Evolutionary conservation across 108 stramenopile genomes (phyloP).

Genomic region (Pseudonitzschia pungens): DNA sequence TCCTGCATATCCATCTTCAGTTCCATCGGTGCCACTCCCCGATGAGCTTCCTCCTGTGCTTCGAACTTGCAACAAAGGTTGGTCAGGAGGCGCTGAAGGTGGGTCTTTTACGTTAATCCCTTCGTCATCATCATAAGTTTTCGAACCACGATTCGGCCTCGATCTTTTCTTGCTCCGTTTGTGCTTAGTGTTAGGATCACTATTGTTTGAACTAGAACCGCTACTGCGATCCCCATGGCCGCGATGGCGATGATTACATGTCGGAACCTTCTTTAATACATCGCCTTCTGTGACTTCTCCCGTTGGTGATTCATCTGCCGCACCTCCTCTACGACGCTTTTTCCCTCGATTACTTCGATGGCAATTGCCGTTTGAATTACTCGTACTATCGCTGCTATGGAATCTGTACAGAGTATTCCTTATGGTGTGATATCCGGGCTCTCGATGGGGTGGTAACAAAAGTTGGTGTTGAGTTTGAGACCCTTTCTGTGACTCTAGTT

Average conservation of each 20-base stretch:
- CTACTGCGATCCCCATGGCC: background rate
- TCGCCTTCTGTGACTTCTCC: background rate
- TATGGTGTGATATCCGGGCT: slow-evolving; percentile 30
- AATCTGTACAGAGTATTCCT: slow-evolving; percentile 24
- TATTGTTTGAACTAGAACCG: background rate
- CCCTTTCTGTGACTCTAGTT: background rate
- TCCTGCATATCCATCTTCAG: slow-evolving; percentile 53
- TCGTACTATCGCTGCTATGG: background rate
- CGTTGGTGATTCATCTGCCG: background rate
- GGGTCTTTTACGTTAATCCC: background rate
- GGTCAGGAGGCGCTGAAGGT: background rate
- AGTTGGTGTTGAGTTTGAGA: slow-evolving; percentile 8
- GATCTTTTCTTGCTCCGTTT: slow-evolving; percentile 6
- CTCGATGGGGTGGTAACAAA: slow-evolving; percentile 21
- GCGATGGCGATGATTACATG: background rate
- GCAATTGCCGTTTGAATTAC: background rate
- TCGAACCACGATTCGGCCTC: background rate
- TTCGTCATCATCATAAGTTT: background rate
- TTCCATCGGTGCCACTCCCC: slow-evolving; percentile 53
- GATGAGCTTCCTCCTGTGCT: slow-evolving; percentile 26
- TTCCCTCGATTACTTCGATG: slow-evolving; percentile 7
- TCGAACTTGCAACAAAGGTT: background rate
- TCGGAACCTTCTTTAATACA: background rate
- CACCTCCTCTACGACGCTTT: slow-evolving; percentile 1
- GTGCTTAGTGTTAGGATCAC: background rate